These are phyloP conservation scores for Blastobotrys capitulatus DNA, from an alignment of 1,139 yeast species.

Conservation along the genomic window DNA sequence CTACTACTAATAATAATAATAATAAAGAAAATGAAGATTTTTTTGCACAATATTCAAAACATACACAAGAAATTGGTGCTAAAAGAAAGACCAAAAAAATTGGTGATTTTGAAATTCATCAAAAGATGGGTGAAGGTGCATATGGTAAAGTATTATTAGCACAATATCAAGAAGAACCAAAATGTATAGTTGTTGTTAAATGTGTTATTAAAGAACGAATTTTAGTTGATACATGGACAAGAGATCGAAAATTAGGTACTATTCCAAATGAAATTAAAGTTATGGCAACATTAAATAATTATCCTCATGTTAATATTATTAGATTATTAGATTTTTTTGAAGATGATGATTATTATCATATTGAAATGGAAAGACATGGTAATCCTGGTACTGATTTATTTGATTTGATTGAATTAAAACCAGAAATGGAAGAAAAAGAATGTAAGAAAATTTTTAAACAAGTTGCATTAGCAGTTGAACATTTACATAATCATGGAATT, in stretches of 20 bases:
- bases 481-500: slow-evolving; percentile 78
- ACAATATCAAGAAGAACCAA: slow-evolving; percentile 55
- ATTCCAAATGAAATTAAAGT: slow-evolving; percentile 93
- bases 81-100: slow-evolving; percentile 49
- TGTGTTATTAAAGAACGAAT: slow-evolving; percentile 89
- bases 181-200: slow-evolving; percentile 70
- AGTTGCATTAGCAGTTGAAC: slow-evolving; percentile 68
- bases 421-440: slow-evolving; percentile 71
- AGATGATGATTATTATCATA: slow-evolving; percentile 79
- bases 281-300: slow-evolving; percentile 56
- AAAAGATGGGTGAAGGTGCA: slow-evolving; percentile 93
- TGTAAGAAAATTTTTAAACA: slow-evolving; percentile 75
- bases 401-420: slow-evolving; percentile 81
- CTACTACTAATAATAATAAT: not conserved
- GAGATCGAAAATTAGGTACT: slow-evolving; percentile 86
- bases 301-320: slow-evolving; percentile 75
- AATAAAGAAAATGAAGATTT: not conserved
- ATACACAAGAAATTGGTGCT: slow-evolving; percentile 31
- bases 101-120: slow-evolving; percentile 61
- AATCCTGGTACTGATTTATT: slow-evolving; percentile 85
- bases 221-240: slow-evolving; percentile 93
- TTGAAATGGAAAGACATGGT: slow-evolving; percentile 89
- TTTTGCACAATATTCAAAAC: slow-evolving; percentile 11
- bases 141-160: slow-evolving; percentile 89
- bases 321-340: slow-evolving; percentile 86